Evolutionary conservation across 2,329 filamentous ascomycete species (phyloP), one percentile per base, ranked within the genome.

Genomic region (Cercospora sp.): DNA sequence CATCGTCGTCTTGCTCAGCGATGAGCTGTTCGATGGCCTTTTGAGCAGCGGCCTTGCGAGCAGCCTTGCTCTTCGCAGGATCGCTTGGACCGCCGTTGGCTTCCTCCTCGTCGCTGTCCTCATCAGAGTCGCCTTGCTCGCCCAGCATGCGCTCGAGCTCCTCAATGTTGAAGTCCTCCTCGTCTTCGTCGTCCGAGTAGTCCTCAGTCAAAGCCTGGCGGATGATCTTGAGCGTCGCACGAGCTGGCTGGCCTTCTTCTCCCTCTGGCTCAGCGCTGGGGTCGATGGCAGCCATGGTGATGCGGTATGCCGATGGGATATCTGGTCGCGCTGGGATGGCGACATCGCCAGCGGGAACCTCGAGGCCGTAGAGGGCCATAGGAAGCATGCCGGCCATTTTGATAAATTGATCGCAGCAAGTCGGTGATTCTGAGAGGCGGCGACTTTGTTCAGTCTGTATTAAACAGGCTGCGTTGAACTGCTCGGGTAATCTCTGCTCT

Each of bases 271-370:
- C 85, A 76, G 91, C 91, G 77, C 88, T 93, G 67, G 95, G 95
- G 80, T 99, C 94, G 80, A 99, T 90, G 73, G 95, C 95, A 77
- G 96, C 95, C 95, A 99, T 99, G 77, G 94, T 98, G 79, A 99
- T 93, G 80, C 93, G 93, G 84, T 97, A 96, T 80, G 91, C 91
- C 69, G 93, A 92, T 79, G 92, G 91, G 77, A 94, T 90, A 74
- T 94, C 89, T 71, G 89, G 86, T 71, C 89, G 85, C 67, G 92
- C 93, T 73, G 92, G 90, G 76, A 97, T 89, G 80, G 95, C 85
- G 80, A 93, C 85, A 82, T 92, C 92, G 78, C 91, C 92, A 75
- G 92, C 87, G 75, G 93, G 93, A 82, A 98, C 91, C 85, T 93
- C 90, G 75, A 97, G 90, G 82, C 94, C 93, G 81, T 95, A 99